Evolutionary conservation across 345 rosid genomes (phyloP), one percentile per base, ranked within the genome.

Genomic region (Limnanthes douglasii): DNA sequence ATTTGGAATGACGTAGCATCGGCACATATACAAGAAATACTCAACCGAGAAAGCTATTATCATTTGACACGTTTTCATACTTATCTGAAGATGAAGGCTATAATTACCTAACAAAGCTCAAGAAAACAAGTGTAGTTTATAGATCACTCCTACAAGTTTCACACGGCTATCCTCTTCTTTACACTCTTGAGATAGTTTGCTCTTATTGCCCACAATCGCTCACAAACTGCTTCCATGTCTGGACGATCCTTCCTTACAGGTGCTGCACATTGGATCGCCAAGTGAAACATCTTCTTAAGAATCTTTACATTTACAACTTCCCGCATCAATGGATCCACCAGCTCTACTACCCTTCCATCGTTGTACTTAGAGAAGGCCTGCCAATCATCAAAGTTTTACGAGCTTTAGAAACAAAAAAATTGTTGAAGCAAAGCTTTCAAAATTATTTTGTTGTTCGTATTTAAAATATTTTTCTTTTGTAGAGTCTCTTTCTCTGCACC

Each of bases 181-280:
- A n/a, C n/a, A n/a, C n/a, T n/a, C 55, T 54, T 90, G 10, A 80
- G 48, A 51, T 70, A 70, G 44, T 69, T 84, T 14, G 85, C 78
- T 27, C 98, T 77, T 64, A 90, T 80, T 11, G 51, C 75, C 98
- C 98, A 90, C 45, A 90, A 50, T 53, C 75, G 69, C 59, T 84
- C 86, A 43, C 66, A 92, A 18, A 75, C 98, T 13, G 59, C 29
- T 56, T 70, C 71, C 98, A 90, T 90, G 42, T 77, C 80, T 0
- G 95, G 98, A 15, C 95, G 58, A 23, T 84, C 86, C n/a, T 46
- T 19, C 42, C 86, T 42, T 15, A 65, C 33, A 0, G 98, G 98
- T 11, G 95, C 98, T 8, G 94, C 92, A 52, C 98, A 90, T 12
- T 77, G 73, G 48, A 90, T 56, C 19, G 95, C 98, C 61, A 90